These are phyloP conservation scores for Thelonectria discophora DNA, from an alignment of 2,329 filamentous ascomycete genomes.

Conservation along the genomic window DNA sequence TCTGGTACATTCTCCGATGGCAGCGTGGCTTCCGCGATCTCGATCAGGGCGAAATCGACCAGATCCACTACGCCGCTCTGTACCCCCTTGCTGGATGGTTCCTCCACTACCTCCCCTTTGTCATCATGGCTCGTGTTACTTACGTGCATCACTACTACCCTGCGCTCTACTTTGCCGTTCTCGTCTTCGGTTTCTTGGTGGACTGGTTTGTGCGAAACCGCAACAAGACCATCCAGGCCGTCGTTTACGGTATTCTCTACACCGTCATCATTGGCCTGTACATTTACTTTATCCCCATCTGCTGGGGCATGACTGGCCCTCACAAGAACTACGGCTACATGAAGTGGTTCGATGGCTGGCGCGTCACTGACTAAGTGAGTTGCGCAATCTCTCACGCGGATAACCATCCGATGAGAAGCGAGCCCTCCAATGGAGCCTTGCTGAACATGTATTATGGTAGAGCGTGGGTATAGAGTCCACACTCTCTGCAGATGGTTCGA, in stretches of 20 bases:
- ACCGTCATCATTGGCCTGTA: conserved; percentile 80
- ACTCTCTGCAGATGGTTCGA: conserved; percentile 26
- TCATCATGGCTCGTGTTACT: conserved; percentile 97
- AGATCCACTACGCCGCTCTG: conserved; percentile 91
- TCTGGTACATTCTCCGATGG: conserved; percentile 93
- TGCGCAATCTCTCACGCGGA: conserved; percentile 11
- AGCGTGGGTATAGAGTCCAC: conserved; percentile 16
- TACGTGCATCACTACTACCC: conserved; percentile 99
- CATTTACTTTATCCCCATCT: conserved; percentile 89
- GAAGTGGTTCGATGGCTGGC: conserved; percentile 93
- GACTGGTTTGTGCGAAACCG: conserved; percentile 83
- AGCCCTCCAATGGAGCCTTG: conserved; percentile 25
- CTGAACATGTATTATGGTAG: conserved; percentile 24
- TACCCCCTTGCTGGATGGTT: conserved; percentile 96
- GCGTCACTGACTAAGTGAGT: conserved; percentile 69
- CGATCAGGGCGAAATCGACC: conserved; percentile 81
- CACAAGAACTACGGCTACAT: conserved; percentile 88
- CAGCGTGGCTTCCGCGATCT: conserved; percentile 93
- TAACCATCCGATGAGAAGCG: conserved; percentile 24
- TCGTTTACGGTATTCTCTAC: conserved; percentile 80
- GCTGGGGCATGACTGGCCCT: conserved; percentile 91
- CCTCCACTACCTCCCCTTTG: conserved; percentile 94
- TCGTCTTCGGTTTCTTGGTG: conserved; percentile 85
- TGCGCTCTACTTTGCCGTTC: conserved; percentile 95
- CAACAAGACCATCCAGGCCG: conserved; percentile 69